Evolutionary conservation across 805 yeast species (phyloP), one percentile per base, ranked within the genome.

Genomic region (Wickerhamia fluorescens): DNA sequence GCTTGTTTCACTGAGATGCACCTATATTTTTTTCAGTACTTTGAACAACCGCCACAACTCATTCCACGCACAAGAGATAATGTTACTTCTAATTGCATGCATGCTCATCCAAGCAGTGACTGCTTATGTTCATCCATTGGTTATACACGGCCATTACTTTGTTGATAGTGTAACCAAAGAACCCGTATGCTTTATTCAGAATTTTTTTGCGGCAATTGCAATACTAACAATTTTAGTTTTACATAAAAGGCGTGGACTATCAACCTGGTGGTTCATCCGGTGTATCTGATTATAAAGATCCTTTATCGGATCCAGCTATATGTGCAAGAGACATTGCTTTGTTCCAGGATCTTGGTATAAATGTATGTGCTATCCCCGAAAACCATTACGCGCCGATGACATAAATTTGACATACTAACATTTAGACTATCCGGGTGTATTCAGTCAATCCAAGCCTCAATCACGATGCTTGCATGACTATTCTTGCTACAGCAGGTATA

Each of bases 241-340:
- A 68, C 43, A 68, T 88, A 20, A 78, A 73, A 53, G 97, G 97
- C 12, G 82, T 89, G 1, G 97, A 89, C 53, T 88, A 88, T 49
- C 96, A 89, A 48, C 96, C 96, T 0, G 96, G 96, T 7, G 97
- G 96, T 0, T 78, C 95, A 0, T 78, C 95, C 0, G 88, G 78
- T 0, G 77, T 76, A 14, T 61, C 61, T n/a, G 54, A 45, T 3
- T 36, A 45, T 5, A 49, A 42, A 7, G 97, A 89, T 49, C 95
- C 96, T 0, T 62, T 89, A 24, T 79, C 95, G 2, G 79, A 85
- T 44, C 68, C 76, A 3, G 57, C 68, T 8, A 46, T 55, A 12
- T 89, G 97, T 60, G 80, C 88, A 4, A 71, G 96, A 41, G 97
- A 89, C 51, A 74, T 85, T 13, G 61, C 68, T 10, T 58, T 87